phyloP scores from a whole-genome alignment of 768 basidiomycete genomes.

The Mycena rebaudengoi region DNA sequence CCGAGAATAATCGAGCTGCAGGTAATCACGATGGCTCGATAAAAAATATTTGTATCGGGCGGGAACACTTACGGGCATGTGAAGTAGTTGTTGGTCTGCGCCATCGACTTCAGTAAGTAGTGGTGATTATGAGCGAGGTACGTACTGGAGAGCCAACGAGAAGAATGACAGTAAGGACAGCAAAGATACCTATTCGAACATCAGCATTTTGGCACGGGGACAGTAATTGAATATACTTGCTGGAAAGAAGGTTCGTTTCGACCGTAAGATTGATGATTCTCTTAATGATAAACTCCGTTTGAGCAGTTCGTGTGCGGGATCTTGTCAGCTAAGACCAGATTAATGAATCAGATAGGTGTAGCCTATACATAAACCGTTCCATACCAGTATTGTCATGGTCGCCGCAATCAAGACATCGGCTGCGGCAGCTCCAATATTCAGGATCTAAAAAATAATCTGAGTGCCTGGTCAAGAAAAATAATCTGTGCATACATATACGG shows the following conservation, averaged over 20 bases:
- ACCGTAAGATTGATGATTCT: conserved; percentile 1
- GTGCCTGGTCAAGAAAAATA: background rate
- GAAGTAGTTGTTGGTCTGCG: background rate
- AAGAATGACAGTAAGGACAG: conserved; percentile 1
- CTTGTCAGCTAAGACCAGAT: background rate
- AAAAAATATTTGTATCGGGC: background rate
- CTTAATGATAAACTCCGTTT: background rate
- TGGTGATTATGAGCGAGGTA: background rate
- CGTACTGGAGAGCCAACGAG: background rate
- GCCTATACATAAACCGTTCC: background rate
- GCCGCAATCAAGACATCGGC: background rate
- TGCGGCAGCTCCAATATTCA: background rate
- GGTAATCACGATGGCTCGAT: background rate
- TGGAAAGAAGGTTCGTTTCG: no score
- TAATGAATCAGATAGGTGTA: background rate
- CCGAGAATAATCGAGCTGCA: background rate
- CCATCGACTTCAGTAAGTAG: background rate
- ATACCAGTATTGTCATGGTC: background rate
- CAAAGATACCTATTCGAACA: background rate
- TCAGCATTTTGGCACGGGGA: background rate
- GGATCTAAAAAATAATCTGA: background rate
- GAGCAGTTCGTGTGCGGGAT: background rate
- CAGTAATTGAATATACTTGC: background rate
- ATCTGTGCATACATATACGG: background rate
- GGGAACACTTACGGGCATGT: background rate